Evolutionary conservation across 2,329 filamentous ascomycete species (phyloP).

Genomic region (Fusarium sp.): DNA sequence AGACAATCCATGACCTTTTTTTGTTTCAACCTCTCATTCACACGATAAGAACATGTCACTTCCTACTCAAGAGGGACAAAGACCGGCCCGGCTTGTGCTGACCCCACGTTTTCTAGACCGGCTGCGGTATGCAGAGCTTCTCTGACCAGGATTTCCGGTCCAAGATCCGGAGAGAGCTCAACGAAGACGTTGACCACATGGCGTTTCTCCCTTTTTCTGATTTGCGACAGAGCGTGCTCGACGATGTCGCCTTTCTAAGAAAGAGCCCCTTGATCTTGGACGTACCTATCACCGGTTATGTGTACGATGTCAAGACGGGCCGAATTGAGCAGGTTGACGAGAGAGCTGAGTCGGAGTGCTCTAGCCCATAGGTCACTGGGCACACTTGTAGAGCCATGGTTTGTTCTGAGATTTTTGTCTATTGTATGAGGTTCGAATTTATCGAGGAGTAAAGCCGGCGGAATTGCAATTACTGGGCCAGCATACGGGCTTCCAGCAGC

Average conservation of each 20-base stretch:
- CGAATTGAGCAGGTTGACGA: constrained; percentile 54
- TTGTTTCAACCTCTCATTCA: neutral
- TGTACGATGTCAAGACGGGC: constrained; percentile 82
- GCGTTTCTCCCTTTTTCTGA: constrained; percentile 75
- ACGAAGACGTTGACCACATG: constrained; percentile 60
- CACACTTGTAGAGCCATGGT: neutral
- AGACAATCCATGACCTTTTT: constrained; percentile 14
- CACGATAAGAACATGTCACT: constrained; percentile 3
- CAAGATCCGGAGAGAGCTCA: constrained; percentile 69
- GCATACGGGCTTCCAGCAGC: neutral
- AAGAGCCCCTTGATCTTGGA: constrained; percentile 68
- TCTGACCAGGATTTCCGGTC: constrained; percentile 66
- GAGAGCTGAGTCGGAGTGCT: constrained; percentile 26
- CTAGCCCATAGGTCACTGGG: constrained; percentile 1
- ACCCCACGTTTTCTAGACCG: constrained; percentile 48
- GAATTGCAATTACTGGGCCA: neutral
- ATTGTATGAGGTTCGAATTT: neutral
- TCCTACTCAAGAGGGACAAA: constrained; percentile 2
- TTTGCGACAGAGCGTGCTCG: constrained; percentile 70
- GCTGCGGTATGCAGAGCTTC: constrained; percentile 73
- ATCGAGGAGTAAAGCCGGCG: constrained; percentile 8
- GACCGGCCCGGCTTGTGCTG: constrained; percentile 35
- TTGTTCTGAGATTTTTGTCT: neutral
- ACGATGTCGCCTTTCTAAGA: constrained; percentile 74
- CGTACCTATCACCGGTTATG: constrained; percentile 75